Evolutionary conservation across 2,329 filamentous ascomycete species (phyloP).

Genomic region (Penicillium sp.): DNA sequence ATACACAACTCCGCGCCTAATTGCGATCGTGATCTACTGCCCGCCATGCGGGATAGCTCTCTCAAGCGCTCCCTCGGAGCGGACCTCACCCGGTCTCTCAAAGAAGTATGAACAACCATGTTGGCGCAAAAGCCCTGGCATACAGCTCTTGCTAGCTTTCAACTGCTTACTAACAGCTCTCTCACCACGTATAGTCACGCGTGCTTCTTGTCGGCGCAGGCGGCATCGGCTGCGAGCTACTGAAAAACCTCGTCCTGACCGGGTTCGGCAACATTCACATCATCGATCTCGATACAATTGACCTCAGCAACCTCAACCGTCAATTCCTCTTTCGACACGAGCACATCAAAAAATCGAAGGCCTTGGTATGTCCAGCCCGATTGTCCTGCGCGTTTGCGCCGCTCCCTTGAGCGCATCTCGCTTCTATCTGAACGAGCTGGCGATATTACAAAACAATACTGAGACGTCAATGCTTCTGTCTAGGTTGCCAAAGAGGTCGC

Average conservation of each 20-base stretch:
- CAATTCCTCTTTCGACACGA: constrained; percentile 96
- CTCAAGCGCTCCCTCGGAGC: constrained; percentile 45
- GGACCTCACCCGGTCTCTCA: constrained; percentile 37
- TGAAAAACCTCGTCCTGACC: constrained; percentile 90
- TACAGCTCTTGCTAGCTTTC: neutral
- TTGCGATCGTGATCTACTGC: constrained; percentile 9
- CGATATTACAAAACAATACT: constrained; percentile 8
- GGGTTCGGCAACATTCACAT: constrained; percentile 93
- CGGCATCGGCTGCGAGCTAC: constrained; percentile 93
- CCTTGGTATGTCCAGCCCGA: constrained; percentile 60
- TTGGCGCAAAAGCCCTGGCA: neutral
- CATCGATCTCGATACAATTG: constrained; percentile 96
- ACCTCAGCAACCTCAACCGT: constrained; percentile 93
- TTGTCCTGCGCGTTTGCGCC: constrained; percentile 5
- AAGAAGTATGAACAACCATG: constrained; percentile 35
- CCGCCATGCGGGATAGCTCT: constrained; percentile 41
- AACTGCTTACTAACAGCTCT: constrained; percentile 11
- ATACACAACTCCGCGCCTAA: constrained; percentile 9
- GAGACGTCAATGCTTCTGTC: constrained; percentile 10
- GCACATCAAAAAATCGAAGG: constrained; percentile 97
- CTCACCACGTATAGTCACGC: constrained; percentile 60
- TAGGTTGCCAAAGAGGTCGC: constrained; percentile 92
- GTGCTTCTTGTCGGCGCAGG: constrained; percentile 94
- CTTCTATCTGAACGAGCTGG: neutral
- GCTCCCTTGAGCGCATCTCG: constrained; percentile 9